Base-by-base conservation (phyloP, 1,139 yeast genomes). In the Magnusiomyces tetraspermus region DNA sequence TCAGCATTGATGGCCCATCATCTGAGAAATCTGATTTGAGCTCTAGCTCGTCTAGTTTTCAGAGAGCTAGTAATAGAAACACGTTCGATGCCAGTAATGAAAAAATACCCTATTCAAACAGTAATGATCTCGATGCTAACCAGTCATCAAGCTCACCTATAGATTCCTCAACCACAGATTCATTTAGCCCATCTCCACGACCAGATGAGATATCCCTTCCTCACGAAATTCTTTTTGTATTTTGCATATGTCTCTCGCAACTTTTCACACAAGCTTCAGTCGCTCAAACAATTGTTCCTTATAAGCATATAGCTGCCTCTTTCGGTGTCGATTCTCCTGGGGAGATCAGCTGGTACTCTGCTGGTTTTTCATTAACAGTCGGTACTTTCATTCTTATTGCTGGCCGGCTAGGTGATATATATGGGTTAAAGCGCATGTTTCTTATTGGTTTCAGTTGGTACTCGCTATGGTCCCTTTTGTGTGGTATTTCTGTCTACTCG, bases 401-500 rank as follows among this genome's bases (percentile, higher is more conserved):
- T 1, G 88, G 88, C 11, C 73, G 82, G 48, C 61, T 81, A 23
- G 87, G 87, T n/a, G 87, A 82, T 61, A 64, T 79, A 58, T 74
- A 71, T 59, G 88, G 87, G 2, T 79, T 80, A 60, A 79, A 79
- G 59, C 62, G 54, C 40, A 59, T 79, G 53, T 76, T 73, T 59
- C 52, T 79, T 1, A 52, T 71, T 4, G 84, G 85, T 0, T 79
- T 71, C 56, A 48, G 64, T 1, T 74, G 80, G 76, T 67, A 72
- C 40, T 69, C 76, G 0, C 45, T 81, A 0, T 76, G 79, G 74
- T 73, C 82, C 2, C 58, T 80, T 45, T 59, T 79, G 2, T 68
- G 74, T 2, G 87, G 87, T 0, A 67, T 80, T 48, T 62, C 80
- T 15, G 71, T 64, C 1, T 80, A 74, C 60, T 64, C 77, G 8